Evolutionary conservation across 2,329 filamentous ascomycete species (phyloP), one percentile per base, ranked within the genome.

Genomic region (Penicillium digitatum): DNA sequence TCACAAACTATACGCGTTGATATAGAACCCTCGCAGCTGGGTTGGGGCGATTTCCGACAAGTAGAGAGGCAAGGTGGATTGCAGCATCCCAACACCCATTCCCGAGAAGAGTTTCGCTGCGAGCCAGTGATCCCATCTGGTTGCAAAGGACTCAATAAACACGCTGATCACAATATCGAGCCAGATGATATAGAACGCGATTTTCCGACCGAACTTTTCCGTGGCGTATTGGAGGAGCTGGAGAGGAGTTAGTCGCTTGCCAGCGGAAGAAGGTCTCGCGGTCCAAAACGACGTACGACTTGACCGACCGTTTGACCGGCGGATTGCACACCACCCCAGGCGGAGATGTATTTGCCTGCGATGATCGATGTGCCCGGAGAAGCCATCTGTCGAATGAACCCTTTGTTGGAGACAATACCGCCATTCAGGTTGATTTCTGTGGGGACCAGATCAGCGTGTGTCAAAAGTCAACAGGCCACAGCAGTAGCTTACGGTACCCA

Each of bases 41-140:
- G 72, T 72, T 0, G 76, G 76, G 0, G 76, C 71, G 0, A 74
- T 64, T 54, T 79, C 76, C 3, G 74, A 68, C 5, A 79, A 67
- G 53, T 77, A 78, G 0, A 74, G 67, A 0, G 75, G 74, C 31
- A 78, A 54, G 0, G 75, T 77, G 8, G 72, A 70, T 52, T 77
- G 75, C 3, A 78, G 61, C 59, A 74, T 74, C 3, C 76, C 76
- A 0, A 77, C 72, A 3, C 74, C 76, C 53, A 76, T 72, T 12
- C 76, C 76, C 2, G 66, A 67, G 43, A 69, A 68, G 3, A 69
- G 59, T 37, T 69, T 69, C 7, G 66, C 66, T 8, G 72, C 68
- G 0, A 76, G 69, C 74, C 76, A 78, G 57, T 73, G 71, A 7
- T 70, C 59, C 75, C 74, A 78, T 2, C 54, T 57, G 2, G 69